These are phyloP conservation scores for Talaromyces sp. DNA, from an alignment of 2,329 filamentous ascomycete species.

Conservation along the genomic window DNA sequence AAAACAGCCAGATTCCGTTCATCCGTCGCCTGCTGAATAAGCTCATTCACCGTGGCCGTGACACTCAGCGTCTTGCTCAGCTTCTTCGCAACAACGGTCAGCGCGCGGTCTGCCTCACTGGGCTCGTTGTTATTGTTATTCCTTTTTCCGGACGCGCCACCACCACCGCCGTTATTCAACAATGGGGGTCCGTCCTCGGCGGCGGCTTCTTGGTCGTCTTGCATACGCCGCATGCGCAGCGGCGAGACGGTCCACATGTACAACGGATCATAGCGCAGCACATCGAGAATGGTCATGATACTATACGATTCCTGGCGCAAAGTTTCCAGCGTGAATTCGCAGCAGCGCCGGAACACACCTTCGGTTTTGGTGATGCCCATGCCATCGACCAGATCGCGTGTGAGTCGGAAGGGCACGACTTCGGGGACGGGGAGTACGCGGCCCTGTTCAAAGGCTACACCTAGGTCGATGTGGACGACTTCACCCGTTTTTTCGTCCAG, in stretches of 20 bases:
- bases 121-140: conserved; percentile 41
- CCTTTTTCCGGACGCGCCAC: neutral
- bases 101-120: conserved; percentile 81
- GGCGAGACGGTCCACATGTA: conserved; percentile 91
- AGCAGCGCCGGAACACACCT: conserved; percentile 94
- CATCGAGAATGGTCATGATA: conserved; percentile 98
- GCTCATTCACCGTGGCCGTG: conserved; percentile 88
- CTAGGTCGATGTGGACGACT: conserved; percentile 93
- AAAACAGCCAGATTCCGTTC: conserved; percentile 86
- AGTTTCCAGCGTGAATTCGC: conserved; percentile 93
- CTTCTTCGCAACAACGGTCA: conserved; percentile 95
- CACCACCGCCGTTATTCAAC: neutral
- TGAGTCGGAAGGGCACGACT: conserved; percentile 90
- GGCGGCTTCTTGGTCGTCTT: conserved; percentile 47
- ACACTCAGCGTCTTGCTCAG: conserved; percentile 90
- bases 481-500: conserved; percentile 86
- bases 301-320: conserved; percentile 91
- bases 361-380: conserved; percentile 96
- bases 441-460: conserved; percentile 94
- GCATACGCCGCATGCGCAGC: conserved; percentile 60
- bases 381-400: conserved; percentile 89
- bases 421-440: conserved; percentile 93
- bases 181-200: conserved; percentile 31
- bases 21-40: conserved; percentile 94
- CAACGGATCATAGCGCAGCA: conserved; percentile 93